Evolutionary conservation across 164 flowering plant genomes (phyloP), one percentile per base, ranked within the genome.

Genomic region (Tetracentron sinense): DNA sequence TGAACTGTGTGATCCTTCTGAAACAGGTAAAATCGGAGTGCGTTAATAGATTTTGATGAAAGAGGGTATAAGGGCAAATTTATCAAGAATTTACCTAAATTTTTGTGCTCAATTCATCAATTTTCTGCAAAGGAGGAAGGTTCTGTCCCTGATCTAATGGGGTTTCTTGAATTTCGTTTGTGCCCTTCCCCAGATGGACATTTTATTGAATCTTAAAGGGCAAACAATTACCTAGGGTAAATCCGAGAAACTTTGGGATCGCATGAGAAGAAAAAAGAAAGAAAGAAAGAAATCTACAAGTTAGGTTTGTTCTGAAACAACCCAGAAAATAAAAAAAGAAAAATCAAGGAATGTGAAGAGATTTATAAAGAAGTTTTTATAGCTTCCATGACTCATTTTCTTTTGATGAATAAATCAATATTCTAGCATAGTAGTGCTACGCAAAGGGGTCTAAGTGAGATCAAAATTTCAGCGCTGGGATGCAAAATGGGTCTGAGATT

Each of bases 1-100:
- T 85, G 61, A 54, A n/a, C 54, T 20, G 30, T 20, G 35, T 87
- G 86, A 20, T 79, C 85, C 53, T 71, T 75, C 97, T 90, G 75
- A 35, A 69, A 65, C 23, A 64, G 42, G 16, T 35, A 55, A 23
- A 69, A 61, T 22, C 44, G 61, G 14, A 31, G 42, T n/a, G 7
- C 60, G 15, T 20, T 54, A 1, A 28, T 4, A 4, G 23, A 27
- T 49, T 20, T 16, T 14, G 21, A 47, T 19, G n/a, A n/a, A 27
- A 22, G 64, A 28, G 27, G 15, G 15, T n/a, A 54, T 11, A 6
- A 8, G 4, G 4, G 27, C 17, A 16, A 1, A 7, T 23, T 26
- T 8, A 14, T 17, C 21, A 33, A 55, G 30, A 35, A n/a, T 27
- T 61, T 72, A 84, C 95, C 86, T 76, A 72, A 33, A 86, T 46